Percentiles rank a stretch among this genome's conserved stretches.
phyloP scores from a whole-genome alignment of 2,329 filamentous ascomycete genomes.

The Uncinocarpus reesii region DNA sequence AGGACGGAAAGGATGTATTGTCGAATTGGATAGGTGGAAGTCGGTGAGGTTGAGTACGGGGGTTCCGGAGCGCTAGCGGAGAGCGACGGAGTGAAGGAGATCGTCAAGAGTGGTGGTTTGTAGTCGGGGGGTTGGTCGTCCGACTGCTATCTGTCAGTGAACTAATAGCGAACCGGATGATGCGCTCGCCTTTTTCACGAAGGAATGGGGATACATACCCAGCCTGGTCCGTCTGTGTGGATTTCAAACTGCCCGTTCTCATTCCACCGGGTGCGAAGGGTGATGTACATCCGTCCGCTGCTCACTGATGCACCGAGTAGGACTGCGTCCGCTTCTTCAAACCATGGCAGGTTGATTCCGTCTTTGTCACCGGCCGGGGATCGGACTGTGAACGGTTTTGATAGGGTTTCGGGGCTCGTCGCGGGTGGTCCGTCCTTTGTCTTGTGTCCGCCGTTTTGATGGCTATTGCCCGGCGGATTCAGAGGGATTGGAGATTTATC shows the following conservation, averaged over 20 bases:
- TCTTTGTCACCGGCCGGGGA: neutral
- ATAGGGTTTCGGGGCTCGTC: neutral
- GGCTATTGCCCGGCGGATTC: neutral
- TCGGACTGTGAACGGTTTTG: neutral
- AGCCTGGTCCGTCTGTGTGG: slow-evolving; percentile 1
- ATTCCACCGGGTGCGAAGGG: neutral
- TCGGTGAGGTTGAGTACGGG: neutral
- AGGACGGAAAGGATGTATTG: neutral
- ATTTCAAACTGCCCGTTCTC: neutral
- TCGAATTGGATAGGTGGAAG: slow-evolving; percentile 5
- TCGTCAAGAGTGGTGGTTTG: neutral
- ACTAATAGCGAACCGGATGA: neutral
- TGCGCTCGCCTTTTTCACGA: neutral
- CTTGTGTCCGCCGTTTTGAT: neutral
- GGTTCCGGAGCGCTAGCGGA: slow-evolving; percentile 1
- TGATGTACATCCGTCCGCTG: slow-evolving; percentile 1
- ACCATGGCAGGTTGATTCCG: slow-evolving; percentile 5
- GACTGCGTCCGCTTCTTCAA: neutral
- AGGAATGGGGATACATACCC: neutral
- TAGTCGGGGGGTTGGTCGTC: neutral
- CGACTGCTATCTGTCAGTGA: neutral
- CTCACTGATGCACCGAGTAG: neutral
- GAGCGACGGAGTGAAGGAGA: neutral
- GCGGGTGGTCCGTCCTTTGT: neutral
- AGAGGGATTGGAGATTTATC: neutral